Base-by-base conservation (phyloP, 176 grass and related monocot genomes). In the Hyparrhenia diplandra region DNA sequence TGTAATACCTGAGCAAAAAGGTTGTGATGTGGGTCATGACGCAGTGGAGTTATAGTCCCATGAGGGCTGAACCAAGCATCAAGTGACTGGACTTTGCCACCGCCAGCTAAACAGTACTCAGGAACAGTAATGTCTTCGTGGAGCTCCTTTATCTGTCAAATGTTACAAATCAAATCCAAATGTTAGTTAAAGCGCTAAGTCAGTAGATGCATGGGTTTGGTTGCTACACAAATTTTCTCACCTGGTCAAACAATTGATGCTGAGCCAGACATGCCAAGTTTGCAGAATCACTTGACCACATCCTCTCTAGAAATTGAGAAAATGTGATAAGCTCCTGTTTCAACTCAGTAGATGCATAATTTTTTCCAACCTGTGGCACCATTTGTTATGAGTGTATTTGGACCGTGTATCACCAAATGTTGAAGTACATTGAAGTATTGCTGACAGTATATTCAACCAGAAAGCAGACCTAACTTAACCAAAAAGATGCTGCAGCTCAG, bases 161-260 rank as follows among this genome's bases (percentile, higher is more conserved):
- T 73, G 21, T 84, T 34, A 41, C 30, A 25, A 71, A 79, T 21
- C 29, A 60, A 59, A 54, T 72, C 51, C 29, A 81, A 54, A 62
- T 78, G 46, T 64, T 58, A 42, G 43, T 36, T 78, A 27, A 24
- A 73, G 2, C 73, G 13, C 24, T 67, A 77, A 73, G 21, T 61
- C 27, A 8, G 10, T 40, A 71, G 41, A 55, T 43, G n/a, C 35
- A 81, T 43, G 63, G 45, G 3, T 75, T 16, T 77, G 81, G 20
- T 35, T 66, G 24, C 2, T 81, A 67, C 16, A 23, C 67, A n/a
- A 65, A 64, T 34, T 57, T 57, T 16, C 34, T 82, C 49, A 98
- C 96, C 90, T 95, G 96, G 60, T 98, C 90, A 85, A 98, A 95
- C 58, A 98, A 84, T 32, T 87, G 92, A 91, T 98, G 92, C 62